Percentiles rank a stretch among this genome's conserved stretches.
phyloP scores from a whole-genome alignment of 73 alveolate genomes.

The Blepharisma stoltei region DNA sequence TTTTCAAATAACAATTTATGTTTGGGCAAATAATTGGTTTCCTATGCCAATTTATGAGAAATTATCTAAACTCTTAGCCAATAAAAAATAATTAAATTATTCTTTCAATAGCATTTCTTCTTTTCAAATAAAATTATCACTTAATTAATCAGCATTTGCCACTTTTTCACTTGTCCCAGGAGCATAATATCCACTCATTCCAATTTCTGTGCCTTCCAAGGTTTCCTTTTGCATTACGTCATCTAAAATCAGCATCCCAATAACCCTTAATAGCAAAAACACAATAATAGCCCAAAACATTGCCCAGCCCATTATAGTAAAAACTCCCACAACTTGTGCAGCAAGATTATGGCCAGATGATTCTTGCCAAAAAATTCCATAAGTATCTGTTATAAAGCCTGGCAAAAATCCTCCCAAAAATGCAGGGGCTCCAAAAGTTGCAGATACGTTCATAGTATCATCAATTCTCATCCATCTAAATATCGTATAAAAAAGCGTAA shows the following conservation, averaged over 20 bases:
- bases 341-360: constrained; percentile 8
- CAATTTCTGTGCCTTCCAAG: too few relatives aligned
- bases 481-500: neutral
- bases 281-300: constrained; percentile 14
- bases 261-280: neutral
- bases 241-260: neutral
- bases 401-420: constrained; percentile 22
- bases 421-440: constrained; percentile 7
- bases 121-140: too few relatives aligned
- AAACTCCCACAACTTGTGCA: constrained; percentile 2
- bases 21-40: too few relatives aligned
- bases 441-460: neutral
- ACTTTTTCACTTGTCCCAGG: too few relatives aligned
- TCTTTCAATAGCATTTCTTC: too few relatives aligned
- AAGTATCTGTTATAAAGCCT: neutral
- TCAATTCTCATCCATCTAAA: neutral
- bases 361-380: constrained; percentile 21
- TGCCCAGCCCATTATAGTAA: constrained; percentile 15
- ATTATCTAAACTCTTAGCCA: too few relatives aligned
- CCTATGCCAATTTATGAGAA: too few relatives aligned
- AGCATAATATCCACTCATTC: too few relatives aligned
- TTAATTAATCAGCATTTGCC: too few relatives aligned
- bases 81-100: too few relatives aligned
- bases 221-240: too few relatives aligned
- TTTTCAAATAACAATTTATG: too few relatives aligned